Percentiles rank a stretch among this genome's conserved stretches.
Evolutionary conservation across 176 grass and related monocot genomes (phyloP).

Genomic region (Lolium perenne): DNA sequence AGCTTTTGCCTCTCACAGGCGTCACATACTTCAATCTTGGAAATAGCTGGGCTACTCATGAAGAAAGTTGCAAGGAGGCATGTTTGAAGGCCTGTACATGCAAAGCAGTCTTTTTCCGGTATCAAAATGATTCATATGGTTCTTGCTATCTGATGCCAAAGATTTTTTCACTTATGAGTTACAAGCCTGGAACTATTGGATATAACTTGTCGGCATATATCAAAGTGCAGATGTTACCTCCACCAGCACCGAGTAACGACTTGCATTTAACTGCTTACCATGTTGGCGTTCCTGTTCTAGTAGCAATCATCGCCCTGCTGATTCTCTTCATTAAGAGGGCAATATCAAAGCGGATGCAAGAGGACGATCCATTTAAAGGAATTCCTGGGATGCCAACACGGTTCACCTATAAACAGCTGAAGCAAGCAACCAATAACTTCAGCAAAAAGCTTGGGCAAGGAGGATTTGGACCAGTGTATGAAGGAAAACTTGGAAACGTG

Average conservation of each 20-base stretch:
- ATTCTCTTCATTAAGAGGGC: conserved; percentile 44
- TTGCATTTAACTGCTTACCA: conserved; percentile 42
- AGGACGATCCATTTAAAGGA: conserved; percentile 67
- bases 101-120: conserved; percentile 61
- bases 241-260: conserved; percentile 36
- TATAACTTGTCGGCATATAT: conserved; percentile 79
- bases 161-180: conserved; percentile 70
- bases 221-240: conserved; percentile 69
- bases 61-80: conserved; percentile 71
- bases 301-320: conserved; percentile 44
- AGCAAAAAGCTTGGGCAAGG: conserved; percentile 83
- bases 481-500: conserved; percentile 56
- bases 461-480: conserved; percentile 78
- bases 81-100: conserved; percentile 85
- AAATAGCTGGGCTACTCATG: conserved; percentile 51
- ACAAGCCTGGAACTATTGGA: conserved; percentile 44
- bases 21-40: conserved; percentile 66
- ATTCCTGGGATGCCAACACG: conserved; percentile 73
- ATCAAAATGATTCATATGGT: conserved; percentile 56
- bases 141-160: conserved; percentile 62
- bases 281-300: conserved; percentile 35
- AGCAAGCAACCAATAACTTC: conserved; percentile 78
- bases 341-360: conserved; percentile 41
- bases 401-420: conserved; percentile 69
- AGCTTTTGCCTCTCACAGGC: conserved; percentile 51